Conservation (phyloP, 305 asterid genomes). For the Fraxinus dipetala region DNA sequence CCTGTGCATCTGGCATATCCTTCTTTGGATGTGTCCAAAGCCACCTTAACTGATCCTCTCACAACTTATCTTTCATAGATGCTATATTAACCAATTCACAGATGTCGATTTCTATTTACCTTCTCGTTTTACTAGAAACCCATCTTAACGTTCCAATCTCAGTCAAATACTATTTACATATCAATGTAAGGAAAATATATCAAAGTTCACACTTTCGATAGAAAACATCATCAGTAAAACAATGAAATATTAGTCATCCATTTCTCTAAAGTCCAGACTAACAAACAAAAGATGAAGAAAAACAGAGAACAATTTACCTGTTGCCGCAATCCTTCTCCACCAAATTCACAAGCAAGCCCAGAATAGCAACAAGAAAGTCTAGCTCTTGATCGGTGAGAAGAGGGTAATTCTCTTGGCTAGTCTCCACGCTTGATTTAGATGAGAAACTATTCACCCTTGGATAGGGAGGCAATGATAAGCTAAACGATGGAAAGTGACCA, state of each 20-base stretch:
- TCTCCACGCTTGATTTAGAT: conserved; percentile 42
- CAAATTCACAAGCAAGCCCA: conserved; percentile 95
- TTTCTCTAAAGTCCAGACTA: not conserved
- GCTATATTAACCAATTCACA: not conserved
- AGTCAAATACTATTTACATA: not conserved
- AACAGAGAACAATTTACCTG: conserved; percentile 43
- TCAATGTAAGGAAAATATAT: not conserved
- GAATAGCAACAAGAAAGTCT: conserved; percentile 88
- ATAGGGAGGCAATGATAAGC: conserved; percentile 32
- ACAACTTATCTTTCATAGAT: not conserved
- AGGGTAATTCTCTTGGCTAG: conserved; percentile 30
- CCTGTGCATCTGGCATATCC: not conserved
- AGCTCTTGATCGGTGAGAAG: conserved; percentile 73
- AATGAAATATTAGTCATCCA: not conserved
- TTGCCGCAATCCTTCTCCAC: conserved; percentile 84
- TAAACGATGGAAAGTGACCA: conserved; percentile 70
- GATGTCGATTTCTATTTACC: not conserved
- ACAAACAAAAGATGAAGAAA: not conserved
- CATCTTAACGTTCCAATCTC: not conserved
- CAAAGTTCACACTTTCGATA: not conserved
- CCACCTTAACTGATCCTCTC: not conserved
- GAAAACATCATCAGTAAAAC: not conserved
- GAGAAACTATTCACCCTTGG: conserved; percentile 29
- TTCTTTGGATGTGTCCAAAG: not conserved
- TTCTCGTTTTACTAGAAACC: not conserved